Conservation (phyloP, 768 basidiomycete genomes). For the Exsudoporus frostii region DNA sequence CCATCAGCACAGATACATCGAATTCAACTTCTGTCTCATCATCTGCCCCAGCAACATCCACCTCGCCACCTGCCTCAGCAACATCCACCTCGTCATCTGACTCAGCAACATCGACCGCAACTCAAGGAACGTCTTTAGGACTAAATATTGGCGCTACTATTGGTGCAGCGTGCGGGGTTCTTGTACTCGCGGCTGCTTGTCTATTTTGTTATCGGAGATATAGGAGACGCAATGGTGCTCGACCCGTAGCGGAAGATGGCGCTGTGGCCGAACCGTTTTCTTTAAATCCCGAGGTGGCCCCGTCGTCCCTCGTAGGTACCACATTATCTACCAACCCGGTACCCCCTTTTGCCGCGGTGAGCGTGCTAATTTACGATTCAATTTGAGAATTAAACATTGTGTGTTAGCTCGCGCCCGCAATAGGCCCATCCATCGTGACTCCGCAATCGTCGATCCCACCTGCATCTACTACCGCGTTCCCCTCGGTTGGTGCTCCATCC, state of each 20-base stretch:
- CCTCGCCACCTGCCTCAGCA: too few species aligned
- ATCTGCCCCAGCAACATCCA: too few species aligned
- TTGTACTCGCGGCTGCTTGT: background rate
- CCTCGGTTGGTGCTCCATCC: background rate
- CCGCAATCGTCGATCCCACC: too few species aligned
- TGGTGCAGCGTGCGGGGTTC: slow-evolving; percentile 2
- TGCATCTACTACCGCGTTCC: background rate
- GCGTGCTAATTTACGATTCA: background rate
- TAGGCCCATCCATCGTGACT: too few species aligned
- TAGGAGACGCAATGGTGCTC: background rate
- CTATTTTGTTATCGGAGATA: slow-evolving; percentile 5
- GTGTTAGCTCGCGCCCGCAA: background rate
- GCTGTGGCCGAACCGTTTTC: slow-evolving; percentile 4
- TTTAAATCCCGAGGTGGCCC: background rate
- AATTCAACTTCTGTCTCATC: background rate
- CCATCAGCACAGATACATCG: slow-evolving; percentile 2
- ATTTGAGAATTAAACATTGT: background rate
- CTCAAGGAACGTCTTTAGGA: background rate
- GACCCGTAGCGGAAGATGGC: background rate
- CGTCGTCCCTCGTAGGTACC: background rate
- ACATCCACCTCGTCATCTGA: background rate
- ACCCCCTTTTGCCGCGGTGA: background rate
- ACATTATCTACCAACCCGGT: too few species aligned
- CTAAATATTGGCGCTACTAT: background rate
- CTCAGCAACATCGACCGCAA: background rate